Percentiles rank a stretch among this genome's conserved stretches.
phyloP scores from a whole-genome alignment of 1,284 basidiomycete species.

The Pyrrhoderma noxium region DNA sequence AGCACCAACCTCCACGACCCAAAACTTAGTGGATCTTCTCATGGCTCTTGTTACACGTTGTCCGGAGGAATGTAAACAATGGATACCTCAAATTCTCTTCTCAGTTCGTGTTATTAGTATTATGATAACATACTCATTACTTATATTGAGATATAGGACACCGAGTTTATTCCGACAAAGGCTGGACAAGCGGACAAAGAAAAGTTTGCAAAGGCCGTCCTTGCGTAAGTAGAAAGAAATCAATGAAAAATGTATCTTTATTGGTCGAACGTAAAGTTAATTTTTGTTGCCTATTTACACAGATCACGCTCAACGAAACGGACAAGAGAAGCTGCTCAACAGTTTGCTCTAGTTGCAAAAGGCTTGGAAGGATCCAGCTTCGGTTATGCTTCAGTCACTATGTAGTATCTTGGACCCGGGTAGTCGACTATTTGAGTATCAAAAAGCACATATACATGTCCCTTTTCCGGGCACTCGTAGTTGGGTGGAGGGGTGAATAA shows the following conservation, averaged over 20 bases:
- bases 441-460: too few species aligned
- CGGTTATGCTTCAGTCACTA: slow-evolving; percentile 48
- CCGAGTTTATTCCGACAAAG: slow-evolving; percentile 57
- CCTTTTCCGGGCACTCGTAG: too few species aligned
- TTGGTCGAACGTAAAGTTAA: too few species aligned
- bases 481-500: too few species aligned
- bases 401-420: too few species aligned
- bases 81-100: slow-evolving; percentile 68
- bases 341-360: slow-evolving; percentile 67
- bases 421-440: too few species aligned
- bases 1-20: slow-evolving; percentile 76
- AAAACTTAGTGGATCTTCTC: slow-evolving; percentile 76
- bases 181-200: slow-evolving; percentile 66
- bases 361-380: slow-evolving; percentile 72
- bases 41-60: slow-evolving; percentile 54
- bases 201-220: slow-evolving; percentile 65
- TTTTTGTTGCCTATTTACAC: neutral
- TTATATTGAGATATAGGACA: slow-evolving; percentile 30
- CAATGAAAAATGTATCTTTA: neutral
- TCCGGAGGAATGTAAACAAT: slow-evolving; percentile 47
- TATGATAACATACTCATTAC: too few species aligned
- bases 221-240: slow-evolving; percentile 43
- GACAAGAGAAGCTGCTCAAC: slow-evolving; percentile 66
- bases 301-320: slow-evolving; percentile 39
- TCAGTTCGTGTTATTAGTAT: slow-evolving; percentile 40